Evolutionary conservation across 2,329 filamentous ascomycete genomes (phyloP).

Genomic region (Diplodia scrobiculata): DNA sequence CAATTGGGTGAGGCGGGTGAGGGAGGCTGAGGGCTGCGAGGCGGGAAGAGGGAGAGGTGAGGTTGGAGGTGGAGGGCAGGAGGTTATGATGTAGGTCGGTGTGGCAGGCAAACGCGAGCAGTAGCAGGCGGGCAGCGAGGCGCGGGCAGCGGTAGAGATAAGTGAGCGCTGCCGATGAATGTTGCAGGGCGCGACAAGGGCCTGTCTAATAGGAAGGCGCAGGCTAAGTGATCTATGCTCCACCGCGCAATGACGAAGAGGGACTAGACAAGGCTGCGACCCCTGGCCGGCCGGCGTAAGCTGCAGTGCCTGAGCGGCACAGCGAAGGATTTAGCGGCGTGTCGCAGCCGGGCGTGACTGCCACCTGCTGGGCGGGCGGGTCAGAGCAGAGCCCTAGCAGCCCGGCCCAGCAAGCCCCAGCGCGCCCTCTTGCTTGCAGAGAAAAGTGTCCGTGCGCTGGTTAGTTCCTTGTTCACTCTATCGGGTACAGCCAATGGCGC

Average conservation of each 20-base stretch:
- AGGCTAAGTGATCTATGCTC: slow-evolving; percentile 29
- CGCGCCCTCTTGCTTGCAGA: slow-evolving; percentile 15
- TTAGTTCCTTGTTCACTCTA: not conserved
- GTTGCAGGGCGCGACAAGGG: slow-evolving; percentile 30
- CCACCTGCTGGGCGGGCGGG: not conserved
- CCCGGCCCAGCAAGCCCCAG: slow-evolving; percentile 12
- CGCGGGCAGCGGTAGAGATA: slow-evolving; percentile 29
- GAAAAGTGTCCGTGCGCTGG: slow-evolving; percentile 16
- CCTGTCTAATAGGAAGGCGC: slow-evolving; percentile 29
- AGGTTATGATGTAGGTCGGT: slow-evolving; percentile 21
- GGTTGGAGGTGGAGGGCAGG: slow-evolving; percentile 11
- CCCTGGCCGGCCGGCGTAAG: slow-evolving; percentile 9
- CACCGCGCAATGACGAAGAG: slow-evolving; percentile 24
- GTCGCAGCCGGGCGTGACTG: slow-evolving; percentile 25
- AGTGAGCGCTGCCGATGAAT: slow-evolving; percentile 26
- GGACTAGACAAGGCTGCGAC: slow-evolving; percentile 24
- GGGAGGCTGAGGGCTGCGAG: slow-evolving; percentile 10
- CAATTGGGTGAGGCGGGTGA: slow-evolving; percentile 12
- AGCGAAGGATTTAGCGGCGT: slow-evolving; percentile 18
- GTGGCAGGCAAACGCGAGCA: slow-evolving; percentile 19
- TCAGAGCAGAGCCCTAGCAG: slow-evolving; percentile 25
- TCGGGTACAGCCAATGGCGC: slow-evolving; percentile 7
- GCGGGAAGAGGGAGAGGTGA: slow-evolving; percentile 2
- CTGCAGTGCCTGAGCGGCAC: not conserved
- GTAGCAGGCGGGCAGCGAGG: slow-evolving; percentile 25